Conservation (phyloP, 495 filamentous ascomycete species). For the Massariosphaeria phaeospora region DNA sequence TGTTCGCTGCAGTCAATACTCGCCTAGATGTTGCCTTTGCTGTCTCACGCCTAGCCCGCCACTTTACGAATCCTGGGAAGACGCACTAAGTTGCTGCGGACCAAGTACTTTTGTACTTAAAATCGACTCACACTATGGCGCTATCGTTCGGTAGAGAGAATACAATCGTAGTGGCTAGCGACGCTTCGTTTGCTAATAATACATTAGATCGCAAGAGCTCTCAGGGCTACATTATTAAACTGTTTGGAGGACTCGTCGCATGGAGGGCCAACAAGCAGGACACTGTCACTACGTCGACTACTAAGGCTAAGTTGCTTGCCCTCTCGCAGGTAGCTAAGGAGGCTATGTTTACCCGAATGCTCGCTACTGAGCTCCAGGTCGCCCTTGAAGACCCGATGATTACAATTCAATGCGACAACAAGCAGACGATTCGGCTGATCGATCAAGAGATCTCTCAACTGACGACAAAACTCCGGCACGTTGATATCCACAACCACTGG, state of each 20-base stretch:
- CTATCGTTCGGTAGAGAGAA: too few relatives aligned
- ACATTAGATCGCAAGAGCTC: background rate
- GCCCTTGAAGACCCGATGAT: background rate
- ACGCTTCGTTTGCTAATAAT: too few relatives aligned
- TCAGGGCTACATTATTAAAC: background rate
- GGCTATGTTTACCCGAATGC: background rate
- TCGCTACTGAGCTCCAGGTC: background rate
- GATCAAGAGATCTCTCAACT: background rate
- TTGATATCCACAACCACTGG: slow-evolving; percentile 8
- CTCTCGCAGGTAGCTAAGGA: background rate
- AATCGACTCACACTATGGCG: background rate
- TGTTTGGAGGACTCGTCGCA: background rate
- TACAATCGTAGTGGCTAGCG: too few relatives aligned
- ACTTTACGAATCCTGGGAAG: background rate
- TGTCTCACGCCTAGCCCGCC: background rate
- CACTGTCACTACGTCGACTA: background rate
- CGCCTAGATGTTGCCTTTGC: background rate
- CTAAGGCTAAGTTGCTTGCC: background rate
- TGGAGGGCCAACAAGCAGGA: background rate
- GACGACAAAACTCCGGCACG: background rate
- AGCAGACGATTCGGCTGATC: slow-evolving; percentile 1
- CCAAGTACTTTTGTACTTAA: background rate
- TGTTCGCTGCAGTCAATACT: slow-evolving; percentile 1
- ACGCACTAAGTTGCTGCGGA: background rate
- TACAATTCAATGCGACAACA: slow-evolving; percentile 4